Base-by-base conservation (phyloP, 202 grass and related monocot genomes). In the Dendrocalamus latiflorus region DNA sequence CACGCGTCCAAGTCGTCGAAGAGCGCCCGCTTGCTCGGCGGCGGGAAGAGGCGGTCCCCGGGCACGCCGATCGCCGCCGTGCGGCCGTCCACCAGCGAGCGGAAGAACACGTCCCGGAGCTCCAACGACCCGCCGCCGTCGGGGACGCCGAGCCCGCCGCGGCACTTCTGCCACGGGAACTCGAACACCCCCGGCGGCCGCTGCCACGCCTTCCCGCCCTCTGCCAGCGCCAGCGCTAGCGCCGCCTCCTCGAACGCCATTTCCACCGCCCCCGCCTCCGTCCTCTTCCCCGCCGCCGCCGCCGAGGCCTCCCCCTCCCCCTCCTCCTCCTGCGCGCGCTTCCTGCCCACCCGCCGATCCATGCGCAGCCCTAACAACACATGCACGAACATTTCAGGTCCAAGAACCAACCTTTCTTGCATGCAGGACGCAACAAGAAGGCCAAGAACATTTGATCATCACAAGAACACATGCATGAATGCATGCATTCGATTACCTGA, bases 81-180 rank as follows among this genome's bases (percentile, higher is more conserved):
- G 38, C 70, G 25, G 1, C 89, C 89, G 54, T 95, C 95, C 26
- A 95, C 87, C n/a, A 87, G 87, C 8, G 93, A 98, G 20, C 74
- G 74, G 87, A 95, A 98, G 91, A 98, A 98, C 51, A 95, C 95
- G 21, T 90, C 87, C 1, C 79, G 87, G 70, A 86, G 81, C 60
- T 95, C 87, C 79, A 53, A 26, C 55, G 48, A 37, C 28, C 42
- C 50, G 30, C 77, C 57, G 22, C 47, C 47, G 56, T 47, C 60
- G 30, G 34, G 65, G n/a, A 60, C 2, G 73, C 80, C 75, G 28
- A 89, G 58, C 15, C 87, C 80, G 70, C 61, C 62, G 43, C 67
- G 41, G 72, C 34, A 70, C 81, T 72, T 82, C 65, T 61, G 84
- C 90, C 89, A 89, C 5, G 90, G 88, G 83, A 98, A 83, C 69